phyloP scores from a whole-genome alignment of 176 grass and related monocot genomes.

The Cymbopogon citratus region DNA sequence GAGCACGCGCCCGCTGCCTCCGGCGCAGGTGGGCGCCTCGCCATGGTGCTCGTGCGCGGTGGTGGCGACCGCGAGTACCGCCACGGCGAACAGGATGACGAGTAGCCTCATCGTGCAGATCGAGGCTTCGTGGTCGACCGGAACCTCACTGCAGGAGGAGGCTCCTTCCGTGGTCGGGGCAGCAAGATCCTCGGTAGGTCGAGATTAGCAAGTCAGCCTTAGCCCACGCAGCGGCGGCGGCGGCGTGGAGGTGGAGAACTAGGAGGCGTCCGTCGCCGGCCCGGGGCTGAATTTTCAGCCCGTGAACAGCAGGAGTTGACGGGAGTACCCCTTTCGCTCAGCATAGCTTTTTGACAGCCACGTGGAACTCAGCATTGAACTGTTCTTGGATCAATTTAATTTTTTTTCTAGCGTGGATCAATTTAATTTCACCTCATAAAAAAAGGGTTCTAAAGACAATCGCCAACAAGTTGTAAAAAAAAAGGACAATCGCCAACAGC shows the following conservation, averaged over 20 bases:
- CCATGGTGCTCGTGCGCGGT: slow-evolving; percentile 75
- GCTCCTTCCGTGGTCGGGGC: background rate
- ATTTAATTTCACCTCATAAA: too few relatives aligned
- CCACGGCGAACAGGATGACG: slow-evolving; percentile 23
- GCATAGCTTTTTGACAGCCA: background rate
- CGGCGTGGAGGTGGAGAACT: background rate
- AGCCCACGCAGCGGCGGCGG: slow-evolving; percentile 25
- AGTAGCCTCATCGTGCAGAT: slow-evolving; percentile 26
- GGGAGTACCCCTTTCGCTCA: background rate
- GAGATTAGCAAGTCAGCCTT: background rate
- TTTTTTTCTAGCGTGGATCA: too few relatives aligned
- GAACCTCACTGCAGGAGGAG: background rate
- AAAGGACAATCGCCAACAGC: too few relatives aligned
- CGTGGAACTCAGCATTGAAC: background rate
- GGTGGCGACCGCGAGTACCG: slow-evolving; percentile 11
- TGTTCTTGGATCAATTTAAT: too few relatives aligned
- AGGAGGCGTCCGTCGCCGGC: background rate
- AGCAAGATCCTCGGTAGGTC: background rate
- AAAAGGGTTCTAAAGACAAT: too few relatives aligned
- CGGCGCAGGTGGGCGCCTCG: slow-evolving; percentile 49
- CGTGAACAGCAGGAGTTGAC: slow-evolving; percentile 20
- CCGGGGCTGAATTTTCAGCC: slow-evolving; percentile 22
- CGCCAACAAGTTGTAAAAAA: too few relatives aligned
- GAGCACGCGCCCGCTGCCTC: slow-evolving; percentile 45
- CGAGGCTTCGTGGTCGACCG: background rate